phyloP scores from a whole-genome alignment of 192 early-diverging fungal species.

The Backusella tuberculispora region DNA sequence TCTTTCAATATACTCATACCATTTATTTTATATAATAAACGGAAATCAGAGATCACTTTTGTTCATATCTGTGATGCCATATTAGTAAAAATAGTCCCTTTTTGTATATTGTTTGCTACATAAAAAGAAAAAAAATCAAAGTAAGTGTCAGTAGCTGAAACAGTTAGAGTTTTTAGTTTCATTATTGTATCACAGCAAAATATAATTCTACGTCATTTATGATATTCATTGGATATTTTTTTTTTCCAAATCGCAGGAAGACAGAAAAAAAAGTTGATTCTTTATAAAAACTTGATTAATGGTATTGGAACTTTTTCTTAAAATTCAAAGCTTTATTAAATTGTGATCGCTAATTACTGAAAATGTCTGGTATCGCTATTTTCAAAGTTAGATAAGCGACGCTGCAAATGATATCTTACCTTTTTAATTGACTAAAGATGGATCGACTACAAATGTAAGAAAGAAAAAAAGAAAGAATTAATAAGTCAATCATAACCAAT shows the following conservation, averaged over 20 bases:
- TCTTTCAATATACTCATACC: background rate
- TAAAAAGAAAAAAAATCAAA: background rate
- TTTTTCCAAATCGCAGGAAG: background rate
- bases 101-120: background rate
- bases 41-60: background rate
- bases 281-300: background rate
- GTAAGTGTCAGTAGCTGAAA: background rate
- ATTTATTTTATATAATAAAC: background rate
- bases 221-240: background rate
- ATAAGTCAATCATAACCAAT: conserved; percentile 1
- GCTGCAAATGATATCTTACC: background rate
- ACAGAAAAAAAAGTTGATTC: background rate
- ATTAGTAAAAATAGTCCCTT: background rate
- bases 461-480: conserved; percentile 13
- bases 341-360: too few relatives aligned
- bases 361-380: too few relatives aligned
- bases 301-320: too few relatives aligned
- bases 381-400: background rate
- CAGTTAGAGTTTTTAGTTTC: background rate
- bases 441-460: background rate
- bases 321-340: too few relatives aligned
- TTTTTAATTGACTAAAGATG: background rate
- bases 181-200: background rate
- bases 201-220: background rate
- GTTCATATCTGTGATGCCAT: background rate